A percentile compares a stretch with the other conserved stretches of the same genome.
Conservation (phyloP, 1,284 basidiomycete genomes). For the Xerocomus minutiporus region DNA sequence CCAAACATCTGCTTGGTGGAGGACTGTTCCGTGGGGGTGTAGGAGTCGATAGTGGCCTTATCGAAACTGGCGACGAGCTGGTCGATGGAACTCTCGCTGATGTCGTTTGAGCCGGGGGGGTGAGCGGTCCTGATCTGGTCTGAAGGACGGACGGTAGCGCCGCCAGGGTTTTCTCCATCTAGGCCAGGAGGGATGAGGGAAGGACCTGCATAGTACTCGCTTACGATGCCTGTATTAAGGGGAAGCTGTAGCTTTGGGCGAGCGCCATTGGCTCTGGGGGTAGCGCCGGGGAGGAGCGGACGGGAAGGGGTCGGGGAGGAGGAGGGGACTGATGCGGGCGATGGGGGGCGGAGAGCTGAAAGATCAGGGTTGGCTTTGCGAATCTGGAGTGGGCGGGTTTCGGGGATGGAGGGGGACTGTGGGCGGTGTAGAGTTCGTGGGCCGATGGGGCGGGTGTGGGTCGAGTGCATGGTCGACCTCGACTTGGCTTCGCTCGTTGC, state of each 20-base stretch:
- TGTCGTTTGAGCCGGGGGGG: constrained; percentile 34
- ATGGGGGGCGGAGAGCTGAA: constrained; percentile 34
- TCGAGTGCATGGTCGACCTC: constrained; percentile 36
- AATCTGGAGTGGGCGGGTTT: constrained; percentile 39
- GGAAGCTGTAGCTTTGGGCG: constrained; percentile 33
- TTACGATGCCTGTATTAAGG: constrained; percentile 22
- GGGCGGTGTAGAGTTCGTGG: constrained; percentile 47
- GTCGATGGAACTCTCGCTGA: constrained; percentile 40
- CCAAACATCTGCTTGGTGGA: constrained; percentile 26
- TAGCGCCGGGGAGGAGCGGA: constrained; percentile 28
- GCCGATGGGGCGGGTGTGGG: constrained; percentile 50
- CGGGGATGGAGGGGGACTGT: constrained; percentile 44
- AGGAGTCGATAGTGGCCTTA: constrained; percentile 29
- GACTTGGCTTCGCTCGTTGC: not conserved
- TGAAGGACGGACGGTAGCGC: constrained; percentile 53
- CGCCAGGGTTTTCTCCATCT: constrained; percentile 42
- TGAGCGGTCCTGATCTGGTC: constrained; percentile 31
- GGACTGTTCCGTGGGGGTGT: constrained; percentile 34
- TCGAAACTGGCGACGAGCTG: constrained; percentile 29
- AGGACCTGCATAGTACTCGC: constrained; percentile 32
- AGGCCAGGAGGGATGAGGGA: constrained; percentile 29
- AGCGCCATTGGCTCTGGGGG: constrained; percentile 19
- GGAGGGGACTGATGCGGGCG: constrained; percentile 32
- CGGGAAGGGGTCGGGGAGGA: constrained; percentile 34
- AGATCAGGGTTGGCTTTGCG: constrained; percentile 35